Evolutionary conservation across 2,329 filamentous ascomycete genomes (phyloP).

Genomic region (Aspergillus phoenicis): DNA sequence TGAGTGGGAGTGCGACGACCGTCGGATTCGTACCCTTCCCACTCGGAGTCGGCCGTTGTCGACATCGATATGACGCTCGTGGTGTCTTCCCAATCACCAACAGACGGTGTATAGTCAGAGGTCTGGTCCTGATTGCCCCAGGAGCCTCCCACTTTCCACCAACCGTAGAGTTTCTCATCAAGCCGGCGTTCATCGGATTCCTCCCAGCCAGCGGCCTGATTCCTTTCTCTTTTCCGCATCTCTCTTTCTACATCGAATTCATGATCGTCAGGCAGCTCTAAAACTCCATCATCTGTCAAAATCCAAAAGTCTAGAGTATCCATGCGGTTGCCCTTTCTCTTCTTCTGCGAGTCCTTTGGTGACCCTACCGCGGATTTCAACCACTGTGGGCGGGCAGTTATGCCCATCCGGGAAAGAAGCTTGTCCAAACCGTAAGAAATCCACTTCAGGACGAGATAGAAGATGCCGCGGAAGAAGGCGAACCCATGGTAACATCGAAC

Average conservation of each 20-base stretch:
- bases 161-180: conserved; percentile 74
- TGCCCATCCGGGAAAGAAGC: conserved; percentile 60
- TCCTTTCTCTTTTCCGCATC: conserved; percentile 64
- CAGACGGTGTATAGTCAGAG: conserved; percentile 69
- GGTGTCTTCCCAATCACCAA: conserved; percentile 65
- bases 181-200: conserved; percentile 65
- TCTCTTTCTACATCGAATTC: conserved; percentile 80
- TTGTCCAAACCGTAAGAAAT: conserved; percentile 58
- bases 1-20: conserved; percentile 73
- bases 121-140: conserved; percentile 83
- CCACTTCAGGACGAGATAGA: conserved; percentile 63
- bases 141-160: conserved; percentile 81
- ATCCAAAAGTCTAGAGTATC: conserved; percentile 57
- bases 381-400: conserved; percentile 66
- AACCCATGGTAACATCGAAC: conserved; percentile 73
- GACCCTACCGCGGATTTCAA: conserved; percentile 48
- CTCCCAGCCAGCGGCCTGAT: conserved; percentile 43
- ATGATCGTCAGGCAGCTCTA: conserved; percentile 61
- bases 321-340: conserved; percentile 15
- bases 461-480: conserved; percentile 76
- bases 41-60: conserved; percentile 55
- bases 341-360: conserved; percentile 21
- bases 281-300: conserved; percentile 54
- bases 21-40: conserved; percentile 50
- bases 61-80: conserved; percentile 78